phyloP scores from a whole-genome alignment of 495 filamentous ascomycete genomes.

The Achaetomiella virescens region DNA sequence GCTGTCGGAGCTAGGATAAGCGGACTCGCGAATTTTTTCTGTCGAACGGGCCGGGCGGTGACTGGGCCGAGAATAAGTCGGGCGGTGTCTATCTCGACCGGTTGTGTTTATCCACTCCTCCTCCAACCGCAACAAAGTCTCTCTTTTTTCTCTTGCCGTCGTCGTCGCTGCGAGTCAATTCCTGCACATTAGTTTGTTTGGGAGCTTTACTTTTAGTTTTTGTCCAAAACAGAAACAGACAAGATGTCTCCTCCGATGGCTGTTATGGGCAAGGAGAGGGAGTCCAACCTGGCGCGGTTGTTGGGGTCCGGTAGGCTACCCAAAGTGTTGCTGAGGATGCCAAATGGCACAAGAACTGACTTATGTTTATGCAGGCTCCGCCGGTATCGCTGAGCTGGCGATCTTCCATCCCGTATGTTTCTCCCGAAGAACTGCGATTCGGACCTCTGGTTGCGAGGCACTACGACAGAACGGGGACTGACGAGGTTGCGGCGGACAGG shows the following conservation, averaged over 20 bases:
- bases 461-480: not conserved
- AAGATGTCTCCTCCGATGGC: conserved; percentile 46
- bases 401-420: conserved; percentile 87
- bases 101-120: not conserved
- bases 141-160: not conserved
- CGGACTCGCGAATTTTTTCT: conserved; percentile 15
- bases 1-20: conserved; percentile 17
- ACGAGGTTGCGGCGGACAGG: conserved; percentile 47
- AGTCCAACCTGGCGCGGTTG: conserved; percentile 80
- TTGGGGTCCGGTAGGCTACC: conserved; percentile 73
- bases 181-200: not conserved
- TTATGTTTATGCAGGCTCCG: conserved; percentile 55
- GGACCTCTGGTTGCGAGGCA: conserved; percentile 7
- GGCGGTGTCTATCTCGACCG: not conserved
- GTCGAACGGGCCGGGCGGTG: conserved; percentile 3
- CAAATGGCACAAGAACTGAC: not conserved
- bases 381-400: conserved; percentile 92
- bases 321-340: not conserved
- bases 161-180: not conserved
- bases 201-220: not conserved
- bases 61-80: conserved; percentile 10
- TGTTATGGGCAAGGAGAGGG: conserved; percentile 61
- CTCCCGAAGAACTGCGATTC: conserved; percentile 14
- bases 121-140: not conserved
- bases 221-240: not conserved